Evolutionary conservation across 345 rosid species (phyloP), one percentile per base, ranked within the genome.

Genomic region (Arabis alpina): DNA sequence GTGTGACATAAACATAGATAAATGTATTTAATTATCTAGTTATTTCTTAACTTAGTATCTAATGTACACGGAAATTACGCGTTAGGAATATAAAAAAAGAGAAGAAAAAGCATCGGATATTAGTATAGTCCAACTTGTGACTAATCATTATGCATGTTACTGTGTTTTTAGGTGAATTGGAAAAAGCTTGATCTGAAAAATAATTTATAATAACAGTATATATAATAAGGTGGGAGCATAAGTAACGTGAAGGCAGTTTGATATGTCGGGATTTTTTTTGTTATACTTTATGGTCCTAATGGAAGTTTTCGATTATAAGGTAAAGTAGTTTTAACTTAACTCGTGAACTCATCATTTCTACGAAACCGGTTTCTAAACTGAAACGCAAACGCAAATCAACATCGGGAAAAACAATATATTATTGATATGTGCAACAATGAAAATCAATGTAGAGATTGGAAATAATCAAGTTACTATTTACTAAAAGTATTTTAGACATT

Each of bases 191-290:
- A 66, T 66, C 66, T 58, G 32, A 36, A 57, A 34, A 34, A 34
- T 34, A 34, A 34, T 34, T 34, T 34, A 34, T 34, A 34, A 34
- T 34, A 61, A 67, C 54, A 44, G 55, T 70, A 54, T 73, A 64
- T 73, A 64, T 73, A 65, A 62, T 43, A 71, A 62, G 56, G 70
- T 75, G 51, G 70, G 70, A 68, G 57, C 79, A 75, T 62, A 68
- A 68, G 75, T 68, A 75, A 75, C 79, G 79, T 75, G 79, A 69
- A 23, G 37, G 65, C 75, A 68, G 70, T 75, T 69, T 75, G 61
- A 62, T 68, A 39, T 68, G 79, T 75, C 79, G 79, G 74, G 30
- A 47, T 45, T 40, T 0, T 40, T 0, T 24, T 66, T 34, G 34
- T 24, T 51, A 60, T 52, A 15, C 68, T 74, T 67, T 59, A 66